These are phyloP conservation scores for Russula lepida DNA, from an alignment of 768 basidiomycete genomes.

Conservation along the genomic window DNA sequence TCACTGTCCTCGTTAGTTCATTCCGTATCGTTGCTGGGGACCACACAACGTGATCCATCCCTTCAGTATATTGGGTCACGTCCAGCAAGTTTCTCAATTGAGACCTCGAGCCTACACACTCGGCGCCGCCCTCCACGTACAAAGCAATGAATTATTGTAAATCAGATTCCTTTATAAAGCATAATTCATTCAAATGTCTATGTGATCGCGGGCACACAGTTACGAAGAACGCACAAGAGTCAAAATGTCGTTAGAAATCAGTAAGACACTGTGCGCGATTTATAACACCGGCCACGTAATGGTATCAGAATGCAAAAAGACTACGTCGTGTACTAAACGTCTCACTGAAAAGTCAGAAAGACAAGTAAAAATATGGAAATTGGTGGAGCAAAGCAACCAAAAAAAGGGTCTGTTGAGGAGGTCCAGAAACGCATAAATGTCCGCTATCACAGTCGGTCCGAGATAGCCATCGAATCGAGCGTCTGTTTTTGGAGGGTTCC, in stretches of 20 bases:
- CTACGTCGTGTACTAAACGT: constrained; percentile 14
- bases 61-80: too few relatives aligned
- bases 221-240: background rate
- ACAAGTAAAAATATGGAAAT: background rate
- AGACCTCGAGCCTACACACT: too few relatives aligned
- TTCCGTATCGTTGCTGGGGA: too few relatives aligned
- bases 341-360: background rate
- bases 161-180: background rate
- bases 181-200: constrained; percentile 2
- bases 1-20: too few relatives aligned
- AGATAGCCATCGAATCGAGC: background rate
- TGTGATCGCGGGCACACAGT: background rate
- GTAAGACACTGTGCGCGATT: background rate
- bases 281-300: background rate
- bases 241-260: background rate
- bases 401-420: background rate
- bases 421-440: constrained; percentile 12
- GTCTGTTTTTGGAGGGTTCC: background rate
- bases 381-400: background rate
- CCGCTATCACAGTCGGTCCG: constrained; percentile 1
- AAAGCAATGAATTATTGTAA: background rate
- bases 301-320: constrained; percentile 9
- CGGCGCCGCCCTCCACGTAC: too few relatives aligned
- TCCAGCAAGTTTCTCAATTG: too few relatives aligned
- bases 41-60: too few relatives aligned